A percentile compares a stretch with the other conserved stretches of the same genome.
These are phyloP conservation scores for Blastobotrys apis DNA, from an alignment of 1,139 yeast species.

Conservation along the genomic window DNA sequence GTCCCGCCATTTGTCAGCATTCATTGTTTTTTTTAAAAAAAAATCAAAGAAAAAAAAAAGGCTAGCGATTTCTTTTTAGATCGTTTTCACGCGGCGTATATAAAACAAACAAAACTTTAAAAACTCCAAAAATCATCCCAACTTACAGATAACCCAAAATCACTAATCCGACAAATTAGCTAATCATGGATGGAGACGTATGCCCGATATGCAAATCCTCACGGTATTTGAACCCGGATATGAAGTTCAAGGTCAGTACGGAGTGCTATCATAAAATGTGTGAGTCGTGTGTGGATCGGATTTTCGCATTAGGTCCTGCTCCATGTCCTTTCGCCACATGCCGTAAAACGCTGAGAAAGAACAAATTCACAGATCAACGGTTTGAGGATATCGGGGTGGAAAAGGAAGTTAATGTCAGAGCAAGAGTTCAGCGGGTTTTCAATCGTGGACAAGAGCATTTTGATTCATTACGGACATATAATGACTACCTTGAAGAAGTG, in stretches of 20 bases:
- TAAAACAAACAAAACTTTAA: neutral
- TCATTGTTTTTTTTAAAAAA: too few species aligned
- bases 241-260: constrained; percentile 87
- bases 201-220: constrained; percentile 98
- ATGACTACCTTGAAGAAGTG: constrained; percentile 74
- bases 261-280: constrained; percentile 98
- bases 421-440: constrained; percentile 69
- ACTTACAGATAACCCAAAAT: too few species aligned
- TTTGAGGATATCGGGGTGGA: constrained; percentile 90
- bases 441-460: constrained; percentile 82
- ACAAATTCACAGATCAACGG: constrained; percentile 83
- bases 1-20: too few species aligned
- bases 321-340: constrained; percentile 95
- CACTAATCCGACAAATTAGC: too few species aligned
- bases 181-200: constrained; percentile 50
- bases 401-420: constrained; percentile 85
- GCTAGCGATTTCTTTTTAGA: neutral
- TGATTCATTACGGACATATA: constrained; percentile 52
- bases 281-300: constrained; percentile 92
- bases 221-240: constrained; percentile 86
- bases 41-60: too few species aligned
- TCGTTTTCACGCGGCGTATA: too few species aligned
- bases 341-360: constrained; percentile 79
- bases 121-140: too few species aligned
- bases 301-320: constrained; percentile 91